phyloP scores from a whole-genome alignment of 208 protist species.

The Balamuthia mandrillaris region DNA sequence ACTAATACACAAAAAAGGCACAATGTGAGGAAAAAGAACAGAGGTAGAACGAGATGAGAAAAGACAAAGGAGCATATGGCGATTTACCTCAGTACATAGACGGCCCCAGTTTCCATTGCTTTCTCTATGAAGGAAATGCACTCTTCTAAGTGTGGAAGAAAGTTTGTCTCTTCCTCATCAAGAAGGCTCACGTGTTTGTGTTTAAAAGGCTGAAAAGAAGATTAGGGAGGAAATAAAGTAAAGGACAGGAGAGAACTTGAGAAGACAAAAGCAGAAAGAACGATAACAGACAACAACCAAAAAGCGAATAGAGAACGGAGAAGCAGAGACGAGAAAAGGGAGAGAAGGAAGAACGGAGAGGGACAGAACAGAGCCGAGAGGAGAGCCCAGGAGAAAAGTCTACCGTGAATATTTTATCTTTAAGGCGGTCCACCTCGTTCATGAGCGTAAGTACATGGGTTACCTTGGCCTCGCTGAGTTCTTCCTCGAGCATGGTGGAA shows the following conservation, averaged over 20 bases:
- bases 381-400: neutral
- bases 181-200: slow-evolving; percentile 6
- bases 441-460: slow-evolving; percentile 22
- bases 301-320: neutral
- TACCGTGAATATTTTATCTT: neutral
- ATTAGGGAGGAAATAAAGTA: too few relatives aligned
- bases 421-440: neutral
- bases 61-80: neutral
- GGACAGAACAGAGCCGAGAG: neutral
- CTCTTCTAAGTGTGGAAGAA: neutral
- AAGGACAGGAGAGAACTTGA: too few relatives aligned
- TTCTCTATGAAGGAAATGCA: neutral
- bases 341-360: neutral
- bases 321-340: neutral
- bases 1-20: neutral
- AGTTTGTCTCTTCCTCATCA: neutral
- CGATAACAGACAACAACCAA: too few relatives aligned
- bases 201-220: neutral
- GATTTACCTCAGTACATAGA: neutral
- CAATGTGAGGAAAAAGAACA: neutral
- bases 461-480: neutral
- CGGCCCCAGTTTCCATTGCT: neutral
- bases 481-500: neutral
- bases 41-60: neutral
- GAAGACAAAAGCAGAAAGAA: neutral